Evolutionary conservation across 1,139 yeast genomes (phyloP), one percentile per base, ranked within the genome.

Genomic region (Yamadazyma friedrichii): DNA sequence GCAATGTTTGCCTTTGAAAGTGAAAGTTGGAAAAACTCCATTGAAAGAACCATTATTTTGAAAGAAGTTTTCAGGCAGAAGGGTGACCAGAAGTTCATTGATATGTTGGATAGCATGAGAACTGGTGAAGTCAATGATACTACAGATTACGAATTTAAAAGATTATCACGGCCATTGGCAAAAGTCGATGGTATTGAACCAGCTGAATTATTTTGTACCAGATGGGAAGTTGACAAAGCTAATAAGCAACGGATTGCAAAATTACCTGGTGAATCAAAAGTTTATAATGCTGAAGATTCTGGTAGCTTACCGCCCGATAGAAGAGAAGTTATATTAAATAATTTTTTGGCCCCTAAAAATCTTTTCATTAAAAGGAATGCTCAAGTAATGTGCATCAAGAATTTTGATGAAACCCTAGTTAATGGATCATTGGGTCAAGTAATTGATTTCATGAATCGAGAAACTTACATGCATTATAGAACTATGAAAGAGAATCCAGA

Each of bases 331-430:
- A 54, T 79, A 36, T 61, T 88, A 31, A 70, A 74, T n/a, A 80
- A 82, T 51, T 82, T 88, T 48, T 68, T 93, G 58, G 94, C 95
- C 2, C 91, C 88, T 1, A 67, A 71, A 33, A 64, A 64, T 26
- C 61, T 93, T 16, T 69, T 68, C 10, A 66, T 93, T 51, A 91
- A 89, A 54, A 74, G 75, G 37, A 91, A 91, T 31, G 93, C 97
- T 0, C 98, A 93, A 63, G 98, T 93, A 0, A 94, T 93, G 98
- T 83, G 94, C 74, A 78, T 93, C 45, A 93, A 93, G 60, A 94
- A 93, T 58, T 74, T 87, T 43, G 97, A 91, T 59, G 88, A 82
- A 20, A 79, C 85, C 0, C 70, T 93, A 35, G 98, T 94, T 4
- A 93, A 93, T 62, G 99, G 99, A 0, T 83, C 96, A 0, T 65